Base-by-base conservation (phyloP, 2,329 filamentous ascomycete species). In the Fusarium sp. region DNA sequence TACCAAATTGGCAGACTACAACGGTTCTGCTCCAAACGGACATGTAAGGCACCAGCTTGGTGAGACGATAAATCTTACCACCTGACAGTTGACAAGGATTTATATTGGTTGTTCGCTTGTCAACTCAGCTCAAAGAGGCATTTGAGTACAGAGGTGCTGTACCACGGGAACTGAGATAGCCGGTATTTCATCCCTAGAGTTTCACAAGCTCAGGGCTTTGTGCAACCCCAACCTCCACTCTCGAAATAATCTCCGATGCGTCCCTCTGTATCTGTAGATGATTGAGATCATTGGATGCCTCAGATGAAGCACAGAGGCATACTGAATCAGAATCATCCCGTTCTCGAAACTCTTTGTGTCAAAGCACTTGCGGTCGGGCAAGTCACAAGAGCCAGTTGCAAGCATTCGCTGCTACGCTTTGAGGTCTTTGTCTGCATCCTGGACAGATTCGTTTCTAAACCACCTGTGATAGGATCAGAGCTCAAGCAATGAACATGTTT, bases 41-140 rank as follows among this genome's bases (percentile, higher is more conserved):
- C 65, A 63, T 73, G 63, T 60, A 73, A 73, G 71, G 71, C 57
- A 73, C 71, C 58, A 71, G 57, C 42, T 49, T 61, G 56, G 62
- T 69, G 53, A 63, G 65, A 70, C 57, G 36, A 50, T 44, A 49
- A 49, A 59, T 62, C 52, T 50, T 47, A 46, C 45, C 57, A 59
- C 57, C 40, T 69, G 66, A 67, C 51, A 30, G 52, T 18, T 18
- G 44, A 67, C 55, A 36, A 36, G 66, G 53, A 63, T 67, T 44
- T n/a, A 50, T 49, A 64, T 64, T 67, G 57, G 62, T 42, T 51
- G n/a, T 42, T 46, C 34, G 60, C 49, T 37, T 46, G 49, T 47
- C 40, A 58, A 51, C 23, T 30, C 62, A 37, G 59, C 66, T 67
- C 12, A 57, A 67, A 62, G n/a, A 31, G 52, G 61, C 40, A 69